Evolutionary conservation across 2,329 filamentous ascomycete species (phyloP), one percentile per base, ranked within the genome.

Genomic region (Colletotrichum cuscutae): DNA sequence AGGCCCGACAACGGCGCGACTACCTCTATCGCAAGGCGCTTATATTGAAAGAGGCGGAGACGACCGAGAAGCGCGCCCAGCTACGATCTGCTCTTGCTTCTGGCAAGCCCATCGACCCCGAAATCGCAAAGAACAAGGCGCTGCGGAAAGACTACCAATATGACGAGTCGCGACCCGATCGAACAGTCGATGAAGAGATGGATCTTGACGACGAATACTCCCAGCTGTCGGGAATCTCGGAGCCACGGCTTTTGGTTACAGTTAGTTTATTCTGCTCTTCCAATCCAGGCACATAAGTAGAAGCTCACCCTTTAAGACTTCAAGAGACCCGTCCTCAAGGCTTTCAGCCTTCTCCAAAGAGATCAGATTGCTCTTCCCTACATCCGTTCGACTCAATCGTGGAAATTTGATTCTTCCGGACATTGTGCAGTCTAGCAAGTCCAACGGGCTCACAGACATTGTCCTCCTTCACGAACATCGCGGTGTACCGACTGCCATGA

Each of bases 341-440:
- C 87, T 99, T 9, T 89, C 91, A n/a, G 92, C 94, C 0, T 99
- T 99, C 79, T 93, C 95, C 35, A 98, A 99, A 81, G 97, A 98
- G 82, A 93, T 98, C 65, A 88, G 95, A 64, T 84, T 95, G 35
- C 85, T 95, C 5, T 86, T 95, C 1, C 93, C 93, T 22, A 98
- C 95, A 0, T 89, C 92, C 0, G 95, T 98, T 74, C 90, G 96
- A 11, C 84, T 98, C 66, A 99, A 99, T 81, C 91, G 97, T 81
- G 97, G 97, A 80, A 98, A 97, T 76, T 87, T 97, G 35, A 92
- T 98, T 74, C 86, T 98, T 9, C 93, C 93, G 3, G 96, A 97
- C 78, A 88, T 99, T 2, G 93, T 98, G 30, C 87, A 89, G 60
- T 96, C 94, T 68, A 95, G 95, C 24, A 92, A 95, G 79, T 89